Evolutionary conservation across 2,329 filamentous ascomycete genomes (phyloP), one percentile per base, ranked within the genome.

Genomic region (Cladosporium sp.): DNA sequence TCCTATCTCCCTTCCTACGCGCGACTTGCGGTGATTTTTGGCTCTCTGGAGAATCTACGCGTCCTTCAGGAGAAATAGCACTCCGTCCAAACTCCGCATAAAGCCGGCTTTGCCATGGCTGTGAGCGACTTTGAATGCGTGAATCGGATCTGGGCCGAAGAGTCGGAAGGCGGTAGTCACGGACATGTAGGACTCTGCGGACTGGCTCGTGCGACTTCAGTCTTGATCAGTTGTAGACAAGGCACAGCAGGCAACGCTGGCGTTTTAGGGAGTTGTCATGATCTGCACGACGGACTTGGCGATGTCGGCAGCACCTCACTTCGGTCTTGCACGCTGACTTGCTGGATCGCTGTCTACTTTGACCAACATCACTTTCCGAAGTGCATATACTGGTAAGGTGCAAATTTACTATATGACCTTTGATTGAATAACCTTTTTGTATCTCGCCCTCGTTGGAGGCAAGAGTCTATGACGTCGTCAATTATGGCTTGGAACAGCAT

Each of bases 61-160:
- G 33, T 57, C 28, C 40, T 55, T 31, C 23, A 57, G 40, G 60
- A 53, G 49, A 44, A 52, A 53, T 62, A 26, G 31, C 49, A 40
- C 49, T 52, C 46, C 44, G 60, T 52, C 12, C 21, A 12, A 55
- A 10, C 31, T 62, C 60, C 60, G 60, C 60, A 62, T 62, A 62
- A 62, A 16, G 60, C 60, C 60, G 60, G 60, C 60, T 62, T 44
- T 62, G 46, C 60, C 60, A 49, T 49, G 44, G 18, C 26, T 55
- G 26, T 33, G 40, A 31, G 57, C 28, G 40, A 60, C 18, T 60
- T 49, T 33, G 21, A 21, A 33, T 55, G 18, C 28, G 18, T 29
- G 16, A 10, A 28, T 60, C 57, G 57, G 57, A 49, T 40, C 18
- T 49, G 57, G 14, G 29, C 37, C 55, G 55, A 35, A 46, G n/a